phyloP scores from a whole-genome alignment of 352 stramenopile genomes.

The Phytophthora multivora region DNA sequence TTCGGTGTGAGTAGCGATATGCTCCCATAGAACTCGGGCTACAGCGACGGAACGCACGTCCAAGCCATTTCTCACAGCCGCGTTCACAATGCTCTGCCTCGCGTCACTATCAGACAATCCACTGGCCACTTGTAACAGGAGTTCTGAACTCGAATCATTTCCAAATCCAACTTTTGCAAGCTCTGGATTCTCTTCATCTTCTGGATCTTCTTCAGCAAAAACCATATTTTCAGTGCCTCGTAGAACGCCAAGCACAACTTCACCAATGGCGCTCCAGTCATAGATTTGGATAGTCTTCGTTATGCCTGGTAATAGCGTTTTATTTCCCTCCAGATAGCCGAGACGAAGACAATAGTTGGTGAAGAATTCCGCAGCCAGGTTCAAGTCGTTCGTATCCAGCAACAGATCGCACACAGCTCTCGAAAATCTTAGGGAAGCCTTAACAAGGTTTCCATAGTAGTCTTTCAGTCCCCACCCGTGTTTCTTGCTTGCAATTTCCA shows the following conservation, averaged over 20 bases:
- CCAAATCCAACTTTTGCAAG: too few relatives aligned
- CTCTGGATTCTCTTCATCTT: neutral
- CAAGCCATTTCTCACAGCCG: neutral
- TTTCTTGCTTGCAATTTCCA: neutral
- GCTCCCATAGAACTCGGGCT: constrained; percentile 9
- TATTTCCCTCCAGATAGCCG: too few relatives aligned
- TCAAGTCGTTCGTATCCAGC: constrained; percentile 1
- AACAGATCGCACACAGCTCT: constrained; percentile 5
- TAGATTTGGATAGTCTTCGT: too few relatives aligned
- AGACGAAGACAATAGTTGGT: too few relatives aligned
- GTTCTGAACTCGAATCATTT: neutral
- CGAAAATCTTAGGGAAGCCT: constrained; percentile 1
- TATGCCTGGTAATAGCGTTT: too few relatives aligned
- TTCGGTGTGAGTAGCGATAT: neutral
- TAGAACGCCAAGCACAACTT: neutral
- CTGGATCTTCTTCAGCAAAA: too few relatives aligned
- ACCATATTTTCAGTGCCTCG: too few relatives aligned
- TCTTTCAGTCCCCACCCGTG: neutral
- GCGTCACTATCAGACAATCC: neutral
- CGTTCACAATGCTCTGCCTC: neutral
- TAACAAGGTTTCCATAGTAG: neutral
- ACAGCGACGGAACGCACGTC: neutral
- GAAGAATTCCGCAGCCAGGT: too few relatives aligned
- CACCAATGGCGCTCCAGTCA: neutral
- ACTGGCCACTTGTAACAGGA: too few relatives aligned